Evolutionary conservation across 1,139 yeast species (phyloP).

Genomic region (Zhuliangozyma parablackwelliae): DNA sequence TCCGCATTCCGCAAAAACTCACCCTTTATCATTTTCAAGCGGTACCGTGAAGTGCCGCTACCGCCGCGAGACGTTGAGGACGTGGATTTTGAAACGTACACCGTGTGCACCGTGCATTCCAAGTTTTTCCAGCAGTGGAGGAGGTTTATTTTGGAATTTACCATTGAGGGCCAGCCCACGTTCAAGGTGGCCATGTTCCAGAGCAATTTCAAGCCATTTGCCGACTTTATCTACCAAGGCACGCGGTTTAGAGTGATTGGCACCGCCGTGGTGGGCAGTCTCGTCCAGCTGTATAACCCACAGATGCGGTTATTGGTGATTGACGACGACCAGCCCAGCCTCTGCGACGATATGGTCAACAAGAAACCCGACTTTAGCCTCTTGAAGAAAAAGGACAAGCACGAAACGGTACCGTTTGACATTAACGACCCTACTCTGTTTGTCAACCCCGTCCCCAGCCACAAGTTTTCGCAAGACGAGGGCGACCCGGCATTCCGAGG

Average conservation of each 20-base stretch:
- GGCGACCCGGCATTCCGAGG: conserved; percentile 1
- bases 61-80: conserved; percentile 17
- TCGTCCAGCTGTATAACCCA: conserved; percentile 30
- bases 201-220: conserved; percentile 35
- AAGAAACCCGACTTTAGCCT: conserved; percentile 26
- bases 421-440: conserved; percentile 11
- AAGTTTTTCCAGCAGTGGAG: conserved; percentile 26
- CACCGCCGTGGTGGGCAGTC: conserved; percentile 28
- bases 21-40: conserved; percentile 32
- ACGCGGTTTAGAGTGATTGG: conserved; percentile 41
- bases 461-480: conserved; percentile 8
- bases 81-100: conserved; percentile 28
- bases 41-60: conserved; percentile 28
- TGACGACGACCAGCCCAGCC: conserved; percentile 32
- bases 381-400: conserved; percentile 12
- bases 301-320: conserved; percentile 30
- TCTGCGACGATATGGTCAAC: conserved; percentile 34
- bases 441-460: conserved; percentile 31
- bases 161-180: conserved; percentile 1
- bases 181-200: conserved; percentile 31
- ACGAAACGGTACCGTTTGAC: conserved; percentile 4
- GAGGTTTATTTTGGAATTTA: conserved; percentile 23
- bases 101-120: conserved; percentile 29
- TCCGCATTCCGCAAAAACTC: conserved; percentile 32
- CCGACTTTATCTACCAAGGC: conserved; percentile 35